Base-by-base conservation (phyloP, 305 asterid species). In the Fraxinus floribunda region DNA sequence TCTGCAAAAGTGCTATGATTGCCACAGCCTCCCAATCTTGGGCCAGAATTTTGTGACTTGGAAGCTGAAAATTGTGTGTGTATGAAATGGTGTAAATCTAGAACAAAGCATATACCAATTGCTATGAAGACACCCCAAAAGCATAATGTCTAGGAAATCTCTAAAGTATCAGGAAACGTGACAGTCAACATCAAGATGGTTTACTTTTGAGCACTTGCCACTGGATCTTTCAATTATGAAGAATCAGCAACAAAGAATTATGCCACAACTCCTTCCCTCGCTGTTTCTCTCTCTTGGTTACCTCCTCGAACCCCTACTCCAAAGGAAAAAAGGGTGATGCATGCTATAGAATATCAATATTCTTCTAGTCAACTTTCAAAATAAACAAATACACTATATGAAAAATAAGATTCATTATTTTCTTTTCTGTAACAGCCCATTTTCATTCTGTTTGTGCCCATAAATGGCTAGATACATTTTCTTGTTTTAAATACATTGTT, bases 41-140 rank as follows among this genome's bases (percentile, higher is more conserved):
- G 79, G 79, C 35, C 83, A 84, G 73, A 44, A 36, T 41, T 75
- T 75, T 75, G 82, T 79, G 79, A 84, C 74, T 52, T 11, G 76
- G 35, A 81, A 84, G 82, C 79, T 73, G 78, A 83, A 79, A 79
- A 15, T 49, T 18, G 60, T 55, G 49, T 36, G 72, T 66, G 15
- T 60, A 66, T 66, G 64, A 75, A 80, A 41, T 16, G 79, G 49
- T 41, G 52, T 41, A 41, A 41, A 41, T 41, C 52, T 29, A 74
- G 22, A 68, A 64, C 34, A 66, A 86, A 39, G 26, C 39, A 39
- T 68, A 84, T 73, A 85, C 86, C 98, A 82, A 93, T 90, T 62
- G 97, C 97, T 85, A 90, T 90, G 83, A 95, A 95, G 57, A 97
- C 98, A 81, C 98, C 98, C 86, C 94, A 41, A 92, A 80, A 95